Evolutionary conservation across 2,329 filamentous ascomycete species (phyloP).

Genomic region (Dactylellina haptotyla): DNA sequence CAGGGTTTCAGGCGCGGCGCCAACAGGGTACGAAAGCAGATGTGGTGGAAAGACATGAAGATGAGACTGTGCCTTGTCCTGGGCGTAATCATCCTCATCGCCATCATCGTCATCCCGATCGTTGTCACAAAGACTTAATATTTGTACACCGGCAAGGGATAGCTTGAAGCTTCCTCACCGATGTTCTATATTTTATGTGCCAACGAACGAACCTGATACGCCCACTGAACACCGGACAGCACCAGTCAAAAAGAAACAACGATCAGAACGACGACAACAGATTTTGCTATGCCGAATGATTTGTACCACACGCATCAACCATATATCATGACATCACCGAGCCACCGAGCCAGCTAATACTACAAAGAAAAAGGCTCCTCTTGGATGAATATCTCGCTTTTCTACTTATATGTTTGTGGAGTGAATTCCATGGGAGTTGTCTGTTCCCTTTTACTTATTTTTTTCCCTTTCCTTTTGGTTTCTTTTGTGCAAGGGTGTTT

Average conservation of each 20-base stretch:
- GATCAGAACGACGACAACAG: constrained; percentile 49
- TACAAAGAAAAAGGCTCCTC: constrained; percentile 8
- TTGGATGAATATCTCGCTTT: constrained; percentile 22
- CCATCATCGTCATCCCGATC: constrained; percentile 92
- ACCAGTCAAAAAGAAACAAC: constrained; percentile 39
- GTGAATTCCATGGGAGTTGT: not conserved
- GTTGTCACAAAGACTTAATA: constrained; percentile 43
- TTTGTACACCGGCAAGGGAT: constrained; percentile 7
- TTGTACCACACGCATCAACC: constrained; percentile 17
- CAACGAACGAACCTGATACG: constrained; percentile 23
- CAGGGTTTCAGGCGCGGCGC: constrained; percentile 96
- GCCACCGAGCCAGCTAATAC: no score
- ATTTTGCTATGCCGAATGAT: constrained; percentile 39
- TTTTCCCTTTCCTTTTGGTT: constrained; percentile 18
- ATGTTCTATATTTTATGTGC: not conserved
- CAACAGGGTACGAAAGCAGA: constrained; percentile 94
- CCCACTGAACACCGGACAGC: constrained; percentile 19
- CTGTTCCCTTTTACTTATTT: not conserved
- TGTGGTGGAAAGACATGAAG: constrained; percentile 99
- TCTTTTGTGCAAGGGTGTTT: constrained; percentile 39
- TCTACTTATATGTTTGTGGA: constrained; percentile 1
- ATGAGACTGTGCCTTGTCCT: constrained; percentile 97
- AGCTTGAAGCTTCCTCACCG: constrained; percentile 22
- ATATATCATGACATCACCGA: no score
- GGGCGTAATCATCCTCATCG: constrained; percentile 88